These are phyloP conservation scores for Articulospora tetracladia DNA, from an alignment of 495 filamentous ascomycete species.

Conservation along the genomic window DNA sequence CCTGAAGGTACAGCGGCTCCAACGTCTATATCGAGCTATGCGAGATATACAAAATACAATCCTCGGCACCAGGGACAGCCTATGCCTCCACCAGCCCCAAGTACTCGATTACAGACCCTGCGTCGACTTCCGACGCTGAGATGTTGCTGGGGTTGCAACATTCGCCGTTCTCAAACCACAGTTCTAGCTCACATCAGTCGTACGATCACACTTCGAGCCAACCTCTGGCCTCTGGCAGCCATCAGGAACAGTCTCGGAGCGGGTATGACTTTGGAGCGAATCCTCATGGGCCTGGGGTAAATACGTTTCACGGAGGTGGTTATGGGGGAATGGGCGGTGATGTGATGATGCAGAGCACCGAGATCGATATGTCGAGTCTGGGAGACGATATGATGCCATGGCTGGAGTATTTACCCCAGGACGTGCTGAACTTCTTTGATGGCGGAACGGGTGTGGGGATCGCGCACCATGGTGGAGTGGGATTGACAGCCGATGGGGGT, in stretches of 20 bases:
- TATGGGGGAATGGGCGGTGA: slow-evolving; percentile 37
- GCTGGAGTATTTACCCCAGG: slow-evolving; percentile 65
- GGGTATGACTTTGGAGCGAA: slow-evolving; percentile 29
- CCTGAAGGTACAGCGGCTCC: slow-evolving; percentile 33
- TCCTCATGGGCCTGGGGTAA: not conserved
- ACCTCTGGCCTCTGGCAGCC: slow-evolving; percentile 22
- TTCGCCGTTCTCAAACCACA: slow-evolving; percentile 23
- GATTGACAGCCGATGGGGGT: not conserved
- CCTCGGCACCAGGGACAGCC: slow-evolving; percentile 32
- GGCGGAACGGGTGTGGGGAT: slow-evolving; percentile 4
- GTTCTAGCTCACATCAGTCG: slow-evolving; percentile 10
- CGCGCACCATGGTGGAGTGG: not conserved
- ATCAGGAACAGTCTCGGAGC: slow-evolving; percentile 27
- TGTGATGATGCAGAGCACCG: slow-evolving; percentile 68
- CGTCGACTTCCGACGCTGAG: slow-evolving; percentile 25
- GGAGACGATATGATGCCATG: slow-evolving; percentile 60
- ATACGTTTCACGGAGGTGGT: slow-evolving; percentile 24
- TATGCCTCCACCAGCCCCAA: slow-evolving; percentile 22
- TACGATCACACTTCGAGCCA: slow-evolving; percentile 26
- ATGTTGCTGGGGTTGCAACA: slow-evolving; percentile 29
- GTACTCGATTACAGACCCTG: slow-evolving; percentile 13
- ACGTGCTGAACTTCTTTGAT: slow-evolving; percentile 55
- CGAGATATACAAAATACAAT: slow-evolving; percentile 36
- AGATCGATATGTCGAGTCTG: slow-evolving; percentile 58
- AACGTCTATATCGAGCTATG: slow-evolving; percentile 42